Percentiles rank a stretch among this genome's conserved stretches.
Conservation (phyloP, 768 basidiomycete species). For the Lactarius indigo region DNA sequence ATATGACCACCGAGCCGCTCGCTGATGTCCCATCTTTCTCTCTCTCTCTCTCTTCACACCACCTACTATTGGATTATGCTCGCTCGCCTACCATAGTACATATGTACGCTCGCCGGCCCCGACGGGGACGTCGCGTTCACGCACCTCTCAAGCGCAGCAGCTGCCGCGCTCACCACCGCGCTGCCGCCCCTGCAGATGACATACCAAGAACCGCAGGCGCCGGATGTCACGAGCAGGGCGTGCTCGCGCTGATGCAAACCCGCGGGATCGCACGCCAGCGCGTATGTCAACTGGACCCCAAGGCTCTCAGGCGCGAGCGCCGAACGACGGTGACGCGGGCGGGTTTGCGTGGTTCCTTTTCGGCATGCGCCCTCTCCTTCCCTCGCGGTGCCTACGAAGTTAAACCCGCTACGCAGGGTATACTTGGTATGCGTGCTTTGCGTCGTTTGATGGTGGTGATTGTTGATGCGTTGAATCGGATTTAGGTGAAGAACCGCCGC, state of each 20-base stretch:
- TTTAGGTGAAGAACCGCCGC: conserved; percentile 90
- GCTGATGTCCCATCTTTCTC: neutral
- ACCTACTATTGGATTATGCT: too few species aligned
- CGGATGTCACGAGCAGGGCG: conserved; percentile 46
- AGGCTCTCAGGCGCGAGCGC: conserved; percentile 66
- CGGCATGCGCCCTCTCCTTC: conserved; percentile 41
- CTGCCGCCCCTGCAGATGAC: conserved; percentile 6
- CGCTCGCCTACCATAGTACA: conserved; percentile 51
- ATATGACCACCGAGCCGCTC: neutral
- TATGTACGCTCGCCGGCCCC: conserved; percentile 72
- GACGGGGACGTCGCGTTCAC: conserved; percentile 75
- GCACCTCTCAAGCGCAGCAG: conserved; percentile 70
- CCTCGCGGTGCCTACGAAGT: too few species aligned
- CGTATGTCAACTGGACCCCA: conserved; percentile 94
- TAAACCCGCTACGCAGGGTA: conserved; percentile 42
- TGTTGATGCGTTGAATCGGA: neutral
- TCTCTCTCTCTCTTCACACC: too few species aligned
- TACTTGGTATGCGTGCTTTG: conserved; percentile 43
- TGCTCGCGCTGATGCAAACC: conserved; percentile 55
- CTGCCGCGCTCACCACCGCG: conserved; percentile 44
- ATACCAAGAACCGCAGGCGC: neutral
- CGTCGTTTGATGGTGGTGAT: neutral
- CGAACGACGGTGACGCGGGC: conserved; percentile 68
- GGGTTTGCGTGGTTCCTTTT: conserved; percentile 87
- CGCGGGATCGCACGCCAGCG: conserved; percentile 44